Percentiles rank a stretch among this genome's conserved stretches.
Conservation (phyloP, 148 eudicot species). For the Drosera capensis region DNA sequence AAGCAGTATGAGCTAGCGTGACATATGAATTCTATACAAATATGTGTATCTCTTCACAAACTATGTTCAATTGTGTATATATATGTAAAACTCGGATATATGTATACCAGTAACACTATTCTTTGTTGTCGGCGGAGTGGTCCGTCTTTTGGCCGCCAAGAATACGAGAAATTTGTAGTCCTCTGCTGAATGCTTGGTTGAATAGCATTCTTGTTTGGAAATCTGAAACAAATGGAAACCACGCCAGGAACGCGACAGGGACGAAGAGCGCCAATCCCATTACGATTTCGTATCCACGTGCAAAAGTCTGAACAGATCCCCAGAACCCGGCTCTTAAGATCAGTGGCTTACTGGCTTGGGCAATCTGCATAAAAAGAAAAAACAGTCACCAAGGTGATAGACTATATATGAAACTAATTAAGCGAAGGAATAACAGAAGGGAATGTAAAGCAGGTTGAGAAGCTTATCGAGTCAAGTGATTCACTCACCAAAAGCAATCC, state of each 20-base stretch:
- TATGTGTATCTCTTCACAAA: too few relatives aligned
- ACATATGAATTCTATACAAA: too few relatives aligned
- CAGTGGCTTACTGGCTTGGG: conserved; percentile 36
- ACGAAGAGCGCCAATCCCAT: conserved; percentile 55
- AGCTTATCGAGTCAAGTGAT: not conserved
- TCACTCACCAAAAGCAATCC: conserved; percentile 48
- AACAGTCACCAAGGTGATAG: too few relatives aligned
- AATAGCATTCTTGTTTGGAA: conserved; percentile 67
- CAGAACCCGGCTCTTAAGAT: conserved; percentile 22
- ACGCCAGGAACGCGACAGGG: conserved; percentile 51
- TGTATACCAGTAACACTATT: too few relatives aligned
- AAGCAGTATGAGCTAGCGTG: too few relatives aligned
- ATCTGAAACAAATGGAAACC: conserved; percentile 72
- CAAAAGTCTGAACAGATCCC: conserved; percentile 36
- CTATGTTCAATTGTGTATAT: too few relatives aligned
- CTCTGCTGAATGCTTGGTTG: conserved; percentile 72
- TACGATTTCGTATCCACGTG: conserved; percentile 47
- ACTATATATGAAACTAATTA: too few relatives aligned
- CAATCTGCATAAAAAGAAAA: conserved; percentile 22
- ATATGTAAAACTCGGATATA: too few relatives aligned
- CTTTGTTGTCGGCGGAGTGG: not conserved
- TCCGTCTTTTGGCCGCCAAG: conserved; percentile 7
- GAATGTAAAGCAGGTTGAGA: not conserved
- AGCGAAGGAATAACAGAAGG: not conserved
- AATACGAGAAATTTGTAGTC: conserved; percentile 65